phyloP scores from a whole-genome alignment of 1,139 yeast species.

The Diutina scorzettiae region DNA sequence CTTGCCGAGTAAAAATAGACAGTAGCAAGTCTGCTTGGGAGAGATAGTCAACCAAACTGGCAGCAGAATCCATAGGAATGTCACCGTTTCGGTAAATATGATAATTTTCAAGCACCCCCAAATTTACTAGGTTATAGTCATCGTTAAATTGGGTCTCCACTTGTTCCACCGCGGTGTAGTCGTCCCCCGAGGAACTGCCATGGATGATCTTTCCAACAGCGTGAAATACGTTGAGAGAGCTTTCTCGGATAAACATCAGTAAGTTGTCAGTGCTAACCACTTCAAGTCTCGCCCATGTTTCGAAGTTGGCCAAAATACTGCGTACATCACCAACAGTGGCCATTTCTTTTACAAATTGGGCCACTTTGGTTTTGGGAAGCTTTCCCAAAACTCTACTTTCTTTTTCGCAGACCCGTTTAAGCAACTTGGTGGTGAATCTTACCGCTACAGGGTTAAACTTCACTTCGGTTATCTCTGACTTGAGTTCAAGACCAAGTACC shows the following conservation, averaged over 20 bases:
- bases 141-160: background rate
- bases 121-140: background rate
- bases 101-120: slow-evolving; percentile 2
- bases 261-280: background rate
- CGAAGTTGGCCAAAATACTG: slow-evolving; percentile 2
- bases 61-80: background rate
- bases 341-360: background rate
- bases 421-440: background rate
- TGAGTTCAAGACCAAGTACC: background rate
- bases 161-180: background rate
- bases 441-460: slow-evolving; percentile 4
- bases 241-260: slow-evolving; percentile 1
- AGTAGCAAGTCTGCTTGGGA: background rate
- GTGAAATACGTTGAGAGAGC: background rate
- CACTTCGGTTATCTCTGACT: background rate
- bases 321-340: background rate
- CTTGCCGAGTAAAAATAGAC: background rate
- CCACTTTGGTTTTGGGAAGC: background rate
- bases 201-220: slow-evolving; percentile 2
- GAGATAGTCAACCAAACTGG: background rate
- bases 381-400: background rate
- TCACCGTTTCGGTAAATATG: background rate
- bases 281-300: background rate
- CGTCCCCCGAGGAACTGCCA: background rate
- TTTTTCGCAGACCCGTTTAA: background rate